Conservation (phyloP, 1,284 basidiomycete species). For the Peniophora sp. region DNA sequence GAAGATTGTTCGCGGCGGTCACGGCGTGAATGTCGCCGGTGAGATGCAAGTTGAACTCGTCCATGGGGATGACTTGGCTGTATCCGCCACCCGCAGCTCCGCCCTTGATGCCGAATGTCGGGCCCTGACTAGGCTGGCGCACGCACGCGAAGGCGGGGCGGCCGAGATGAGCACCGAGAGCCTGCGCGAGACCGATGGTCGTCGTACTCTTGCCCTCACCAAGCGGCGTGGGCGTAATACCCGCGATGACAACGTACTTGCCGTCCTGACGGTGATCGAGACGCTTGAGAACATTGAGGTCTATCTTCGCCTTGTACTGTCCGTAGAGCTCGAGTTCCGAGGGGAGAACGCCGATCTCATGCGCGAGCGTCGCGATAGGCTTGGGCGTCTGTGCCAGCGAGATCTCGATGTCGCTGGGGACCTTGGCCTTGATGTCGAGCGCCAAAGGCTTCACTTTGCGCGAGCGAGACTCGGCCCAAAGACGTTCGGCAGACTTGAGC, state of each 20-base stretch:
- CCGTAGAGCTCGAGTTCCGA: conserved; percentile 95
- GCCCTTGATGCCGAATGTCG: conserved; percentile 99
- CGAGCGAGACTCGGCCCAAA: conserved; percentile 61
- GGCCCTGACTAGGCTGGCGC: conserved; percentile 97
- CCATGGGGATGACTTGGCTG: conserved; percentile 99
- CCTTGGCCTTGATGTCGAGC: conserved; percentile 74
- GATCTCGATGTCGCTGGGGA: conserved; percentile 95
- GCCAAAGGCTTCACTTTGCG: conserved; percentile 75
- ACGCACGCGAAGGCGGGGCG: conserved; percentile 96
- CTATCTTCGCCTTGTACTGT: conserved; percentile 96
- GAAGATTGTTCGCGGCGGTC: conserved; percentile 94
- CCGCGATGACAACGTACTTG: conserved; percentile 96
- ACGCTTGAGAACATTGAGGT: conserved; percentile 82
- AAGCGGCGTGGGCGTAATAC: conserved; percentile 96
- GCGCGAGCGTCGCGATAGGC: conserved; percentile 75
- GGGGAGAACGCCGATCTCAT: conserved; percentile 82
- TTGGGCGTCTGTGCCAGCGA: conserved; percentile 94
- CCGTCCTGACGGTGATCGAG: conserved; percentile 84
- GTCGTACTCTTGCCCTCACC: conserved; percentile 99
- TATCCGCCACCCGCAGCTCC: conserved; percentile 98
- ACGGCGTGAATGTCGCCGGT: conserved; percentile 99
- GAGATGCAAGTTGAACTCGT: conserved; percentile 95
- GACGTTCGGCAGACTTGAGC: conserved; percentile 74
- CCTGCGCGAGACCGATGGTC: conserved; percentile 95
- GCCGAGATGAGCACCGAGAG: conserved; percentile 89